phyloP scores from a whole-genome alignment of 257 asterid genomes.

The Cinchona pubescens region DNA sequence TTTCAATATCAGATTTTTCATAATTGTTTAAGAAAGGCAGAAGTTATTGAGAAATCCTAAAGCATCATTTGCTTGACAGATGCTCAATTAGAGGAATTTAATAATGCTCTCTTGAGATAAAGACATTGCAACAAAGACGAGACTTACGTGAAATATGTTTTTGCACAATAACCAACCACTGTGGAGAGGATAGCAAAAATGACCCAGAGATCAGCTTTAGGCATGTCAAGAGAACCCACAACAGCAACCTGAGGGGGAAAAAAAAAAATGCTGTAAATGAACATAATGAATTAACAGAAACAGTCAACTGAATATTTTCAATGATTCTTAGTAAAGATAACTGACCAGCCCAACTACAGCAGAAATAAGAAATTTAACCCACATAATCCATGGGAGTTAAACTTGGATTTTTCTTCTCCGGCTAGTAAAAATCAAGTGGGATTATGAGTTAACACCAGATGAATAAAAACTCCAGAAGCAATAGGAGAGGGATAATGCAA shows the following conservation, averaged over 20 bases:
- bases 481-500: conserved; percentile 5
- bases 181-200: conserved; percentile 88
- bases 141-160: conserved; percentile 91
- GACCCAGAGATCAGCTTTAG: conserved; percentile 97
- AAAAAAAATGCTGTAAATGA: conserved; percentile 19
- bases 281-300: conserved; percentile 1
- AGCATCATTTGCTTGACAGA: background rate
- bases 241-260: conserved; percentile 95
- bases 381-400: conserved; percentile 97
- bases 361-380: conserved; percentile 91
- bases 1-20: too few species aligned
- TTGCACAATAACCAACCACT: conserved; percentile 92
- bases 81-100: background rate
- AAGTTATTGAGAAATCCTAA: too few species aligned
- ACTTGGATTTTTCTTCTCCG: conserved; percentile 93
- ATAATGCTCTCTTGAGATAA: background rate
- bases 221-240: conserved; percentile 90
- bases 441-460: conserved; percentile 2
- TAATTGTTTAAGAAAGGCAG: too few species aligned
- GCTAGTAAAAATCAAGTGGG: conserved; percentile 45
- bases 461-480: background rate
- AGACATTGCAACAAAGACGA: background rate
- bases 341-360: conserved; percentile 95
- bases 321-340: conserved; percentile 22
- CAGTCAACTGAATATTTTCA: conserved; percentile 12